Conservation (phyloP, 179 eudicot species). For the Patellifolia procumbens region DNA sequence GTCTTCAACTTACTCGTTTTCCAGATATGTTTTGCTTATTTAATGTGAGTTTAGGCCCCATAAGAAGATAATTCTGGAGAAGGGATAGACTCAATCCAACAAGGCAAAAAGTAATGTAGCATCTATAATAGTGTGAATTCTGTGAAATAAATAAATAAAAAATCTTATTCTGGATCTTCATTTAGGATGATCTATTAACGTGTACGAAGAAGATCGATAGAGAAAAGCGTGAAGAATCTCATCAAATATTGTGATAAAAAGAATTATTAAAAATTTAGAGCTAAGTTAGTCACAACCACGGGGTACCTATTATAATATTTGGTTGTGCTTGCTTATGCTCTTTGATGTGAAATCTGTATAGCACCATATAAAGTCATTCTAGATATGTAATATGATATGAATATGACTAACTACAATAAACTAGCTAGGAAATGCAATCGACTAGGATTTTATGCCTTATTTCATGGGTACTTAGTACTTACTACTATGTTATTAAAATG, state of each 20-base stretch:
- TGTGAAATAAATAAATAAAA: neutral
- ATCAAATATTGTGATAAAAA: conserved; percentile 11
- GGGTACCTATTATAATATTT: neutral
- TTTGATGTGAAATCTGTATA: conserved; percentile 15
- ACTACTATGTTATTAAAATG: too few relatives aligned
- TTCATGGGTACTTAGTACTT: too few relatives aligned
- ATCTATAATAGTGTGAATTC: conserved; percentile 26
- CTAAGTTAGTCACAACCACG: neutral
- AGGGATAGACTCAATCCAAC: conserved; percentile 19
- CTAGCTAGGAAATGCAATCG: neutral
- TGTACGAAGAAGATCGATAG: conserved; percentile 24
- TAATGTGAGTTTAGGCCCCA: conserved; percentile 10
- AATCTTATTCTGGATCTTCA: neutral
- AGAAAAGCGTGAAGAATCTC: conserved; percentile 18
- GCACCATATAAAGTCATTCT: neutral
- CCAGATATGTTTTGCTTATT: neutral
- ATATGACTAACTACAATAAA: conserved; percentile 22
- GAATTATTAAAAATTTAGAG: neutral
- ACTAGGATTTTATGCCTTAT: neutral
- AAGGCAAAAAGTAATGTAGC: conserved; percentile 15
- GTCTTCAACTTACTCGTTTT: neutral
- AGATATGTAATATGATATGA: conserved; percentile 8
- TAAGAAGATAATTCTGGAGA: neutral
- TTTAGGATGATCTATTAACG: conserved; percentile 11
- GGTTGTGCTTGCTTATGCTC: conserved; percentile 5